Conservation (phyloP, 2,329 filamentous ascomycete species). For the Pezicula rhizophila region DNA sequence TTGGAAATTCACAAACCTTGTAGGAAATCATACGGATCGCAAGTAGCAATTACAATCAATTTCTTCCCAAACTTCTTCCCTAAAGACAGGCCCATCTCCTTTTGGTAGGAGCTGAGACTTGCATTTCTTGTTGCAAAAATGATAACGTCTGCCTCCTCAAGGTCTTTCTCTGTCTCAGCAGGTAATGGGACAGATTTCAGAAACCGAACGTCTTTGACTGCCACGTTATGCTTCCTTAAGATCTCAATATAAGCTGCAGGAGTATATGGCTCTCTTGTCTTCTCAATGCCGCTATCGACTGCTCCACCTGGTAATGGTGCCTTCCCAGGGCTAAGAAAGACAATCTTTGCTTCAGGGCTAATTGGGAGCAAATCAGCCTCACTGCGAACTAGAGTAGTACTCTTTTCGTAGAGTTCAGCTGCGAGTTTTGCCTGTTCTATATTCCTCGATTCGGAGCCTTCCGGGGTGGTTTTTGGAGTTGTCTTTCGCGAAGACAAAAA, state of each 20-base stretch:
- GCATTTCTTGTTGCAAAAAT: constrained; percentile 36
- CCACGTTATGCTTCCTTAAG: constrained; percentile 22
- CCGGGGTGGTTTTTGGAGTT: constrained; percentile 23
- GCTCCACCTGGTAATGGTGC: constrained; percentile 29
- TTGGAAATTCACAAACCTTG: constrained; percentile 9
- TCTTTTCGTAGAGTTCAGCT: constrained; percentile 30
- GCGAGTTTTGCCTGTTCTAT: constrained; percentile 19
- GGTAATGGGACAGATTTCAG: constrained; percentile 26
- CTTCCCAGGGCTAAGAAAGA: constrained; percentile 33
- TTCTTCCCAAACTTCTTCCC: constrained; percentile 22
- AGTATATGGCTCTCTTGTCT: constrained; percentile 26
- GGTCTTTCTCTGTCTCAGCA: constrained; percentile 23
- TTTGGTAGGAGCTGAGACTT: constrained; percentile 31
- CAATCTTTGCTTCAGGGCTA: constrained; percentile 18
- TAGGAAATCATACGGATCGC: constrained; percentile 38
- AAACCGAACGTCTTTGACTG: constrained; percentile 28
- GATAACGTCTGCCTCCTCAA: constrained; percentile 32
- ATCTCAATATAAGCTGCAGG: constrained; percentile 28
- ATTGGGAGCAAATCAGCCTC: constrained; percentile 27
- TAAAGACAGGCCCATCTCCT: constrained; percentile 28
- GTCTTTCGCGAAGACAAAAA: constrained; percentile 17
- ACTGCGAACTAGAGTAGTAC: constrained; percentile 34
- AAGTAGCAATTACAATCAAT: constrained; percentile 34
- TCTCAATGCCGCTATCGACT: constrained; percentile 32
- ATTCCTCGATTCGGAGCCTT: constrained; percentile 15